These are phyloP conservation scores for Neurospora sp. DNA, from an alignment of 495 filamentous ascomycete species.

Conservation along the genomic window DNA sequence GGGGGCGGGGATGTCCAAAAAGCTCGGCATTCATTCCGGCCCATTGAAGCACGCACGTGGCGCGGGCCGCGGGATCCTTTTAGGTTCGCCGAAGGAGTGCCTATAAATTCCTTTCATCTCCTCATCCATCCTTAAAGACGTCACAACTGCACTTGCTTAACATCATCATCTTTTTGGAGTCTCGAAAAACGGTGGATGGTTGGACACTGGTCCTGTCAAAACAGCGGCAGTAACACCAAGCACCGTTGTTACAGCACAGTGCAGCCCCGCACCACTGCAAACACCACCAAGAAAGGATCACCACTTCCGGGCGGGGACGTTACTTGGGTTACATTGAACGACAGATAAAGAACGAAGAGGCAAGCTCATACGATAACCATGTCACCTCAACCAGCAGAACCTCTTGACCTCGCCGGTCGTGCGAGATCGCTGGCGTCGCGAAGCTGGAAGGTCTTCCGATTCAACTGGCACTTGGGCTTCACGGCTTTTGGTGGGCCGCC, in stretches of 20 bases:
- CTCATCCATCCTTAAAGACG: neutral
- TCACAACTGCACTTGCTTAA: neutral
- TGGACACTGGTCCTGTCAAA: too few relatives aligned
- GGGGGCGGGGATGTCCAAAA: neutral
- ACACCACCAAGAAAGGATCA: neutral
- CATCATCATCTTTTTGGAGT: neutral
- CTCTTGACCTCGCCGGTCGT: neutral
- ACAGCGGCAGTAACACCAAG: neutral
- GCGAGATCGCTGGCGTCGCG: slow-evolving; percentile 6
- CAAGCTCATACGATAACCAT: neutral
- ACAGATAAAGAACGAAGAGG: neutral
- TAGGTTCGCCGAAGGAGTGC: neutral
- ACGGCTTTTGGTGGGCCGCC: slow-evolving; percentile 64
- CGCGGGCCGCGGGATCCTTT: neutral
- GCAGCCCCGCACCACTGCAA: neutral
- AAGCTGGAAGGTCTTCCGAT: slow-evolving; percentile 24
- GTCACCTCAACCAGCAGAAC: neutral
- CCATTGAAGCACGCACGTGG: neutral
- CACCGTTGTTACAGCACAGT: neutral
- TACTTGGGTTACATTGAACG: neutral
- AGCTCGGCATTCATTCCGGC: neutral
- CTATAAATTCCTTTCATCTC: neutral
- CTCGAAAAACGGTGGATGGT: too few relatives aligned
- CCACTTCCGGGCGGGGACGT: neutral
- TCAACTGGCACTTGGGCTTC: slow-evolving; percentile 59